phyloP scores from a whole-genome alignment of 148 eudicot genomes.

The Spergularia bocconei region DNA sequence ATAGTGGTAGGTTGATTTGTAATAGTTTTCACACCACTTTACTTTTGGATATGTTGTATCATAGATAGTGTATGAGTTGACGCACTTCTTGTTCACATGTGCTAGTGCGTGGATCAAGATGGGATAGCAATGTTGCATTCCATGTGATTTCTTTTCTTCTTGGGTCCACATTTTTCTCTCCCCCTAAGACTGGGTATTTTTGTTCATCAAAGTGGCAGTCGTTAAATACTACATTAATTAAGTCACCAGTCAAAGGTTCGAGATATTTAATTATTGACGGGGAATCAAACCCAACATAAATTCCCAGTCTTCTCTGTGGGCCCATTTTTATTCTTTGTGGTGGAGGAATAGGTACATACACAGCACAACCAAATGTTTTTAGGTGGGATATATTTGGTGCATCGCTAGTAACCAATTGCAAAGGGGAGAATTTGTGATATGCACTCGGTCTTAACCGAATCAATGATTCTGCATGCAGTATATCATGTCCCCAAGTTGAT shows the following conservation, averaged over 20 bases:
- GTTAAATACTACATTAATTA: background rate
- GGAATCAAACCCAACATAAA: conserved; percentile 6
- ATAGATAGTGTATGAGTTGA: too few species aligned
- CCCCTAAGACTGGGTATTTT: background rate
- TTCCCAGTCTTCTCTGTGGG: background rate
- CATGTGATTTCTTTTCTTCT: background rate
- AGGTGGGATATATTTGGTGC: background rate
- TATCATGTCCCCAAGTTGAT: conserved; percentile 2
- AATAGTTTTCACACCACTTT: too few species aligned
- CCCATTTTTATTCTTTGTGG: background rate
- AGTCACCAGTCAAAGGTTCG: conserved; percentile 11
- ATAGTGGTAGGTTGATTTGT: too few species aligned
- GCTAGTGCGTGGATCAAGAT: background rate
- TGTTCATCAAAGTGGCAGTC: background rate
- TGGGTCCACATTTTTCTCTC: background rate
- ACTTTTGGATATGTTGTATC: too few species aligned
- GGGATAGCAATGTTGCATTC: background rate
- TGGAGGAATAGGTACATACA: conserved; percentile 6
- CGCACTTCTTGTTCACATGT: too few species aligned
- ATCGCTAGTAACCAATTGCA: background rate
- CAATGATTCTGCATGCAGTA: background rate
- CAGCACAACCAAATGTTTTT: conserved; percentile 3
- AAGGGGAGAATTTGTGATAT: background rate
- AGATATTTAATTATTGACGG: background rate
- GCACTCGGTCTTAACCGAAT: background rate